Base-by-base conservation (phyloP, 2,329 filamentous ascomycete species). In the Exophiala spinifera region DNA sequence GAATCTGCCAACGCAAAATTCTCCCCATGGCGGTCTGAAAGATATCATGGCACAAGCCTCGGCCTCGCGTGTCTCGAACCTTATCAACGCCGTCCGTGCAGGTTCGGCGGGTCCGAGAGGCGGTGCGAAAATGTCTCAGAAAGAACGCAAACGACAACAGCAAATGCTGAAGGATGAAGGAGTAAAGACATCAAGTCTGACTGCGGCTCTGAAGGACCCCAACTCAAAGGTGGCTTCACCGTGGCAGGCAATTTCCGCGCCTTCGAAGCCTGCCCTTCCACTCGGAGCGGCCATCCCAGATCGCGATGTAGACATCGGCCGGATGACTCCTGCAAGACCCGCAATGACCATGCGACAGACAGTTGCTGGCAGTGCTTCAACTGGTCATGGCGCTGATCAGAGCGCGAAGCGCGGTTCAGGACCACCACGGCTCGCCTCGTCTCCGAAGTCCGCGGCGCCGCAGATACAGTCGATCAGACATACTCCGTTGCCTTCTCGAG, bases 141-240 rank as follows among this genome's bases (percentile, higher is more conserved):
- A 94, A 66, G 91, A 96, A 69, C 85, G 91, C 19, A 97, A 96
- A 88, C 83, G 66, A 61, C 83, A 90, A 64, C 86, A 90, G 64
- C 79, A 83, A 57, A 83, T 88, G 64, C 64, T 73, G 52, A 71
- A 74, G 73, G 78, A 72, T 36, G 65, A 66, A 54, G 58, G 68
- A 55, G 66, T 61, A 46, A 67, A 68, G 49, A 62, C 68, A 47
- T 55, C 64, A 61, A 74, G 69, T 50, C 70, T 73, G 52, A 60
- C 64, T 11, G 13, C 33, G 4, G 40, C 31, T 6, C 39, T 51
- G 2, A 36, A 28, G 19, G 55, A 49, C 2, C 20, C 45, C 2
- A 15, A 17, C 10, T 28, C 42, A 33, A 48, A 45, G n/a, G 59
- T 66, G 4, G 60, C 66, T 48, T 72, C 72, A 3, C 86, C 88